Base-by-base conservation (phyloP, 345 rosid genomes). In the Brassica rapa region DNA sequence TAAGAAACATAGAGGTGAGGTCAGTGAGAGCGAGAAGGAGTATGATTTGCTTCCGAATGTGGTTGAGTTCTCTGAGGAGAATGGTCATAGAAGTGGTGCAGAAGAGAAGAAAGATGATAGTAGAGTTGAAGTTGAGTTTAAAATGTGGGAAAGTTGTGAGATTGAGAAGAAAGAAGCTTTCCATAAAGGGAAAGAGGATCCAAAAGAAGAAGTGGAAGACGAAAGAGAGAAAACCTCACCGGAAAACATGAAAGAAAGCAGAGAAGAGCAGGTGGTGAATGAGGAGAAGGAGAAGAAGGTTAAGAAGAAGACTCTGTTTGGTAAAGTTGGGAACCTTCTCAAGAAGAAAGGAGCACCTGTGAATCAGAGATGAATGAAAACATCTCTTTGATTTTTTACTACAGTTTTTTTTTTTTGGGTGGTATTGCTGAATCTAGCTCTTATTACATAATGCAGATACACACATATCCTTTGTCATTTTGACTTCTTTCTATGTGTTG, bases 121-220 rank as follows among this genome's bases (percentile, higher is more conserved):
- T 55, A 51, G 25, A 33, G 87, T 81, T 63, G 56, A 41, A 24
- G 87, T 81, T 63, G 91, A 88, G 5, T 49, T 49, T 72, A 82
- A 96, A 15, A 89, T 89, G 97, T 92, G 98, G 97, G 97, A 94
- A 84, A 91, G 97, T 83, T 90, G 91, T 90, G 84, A 87, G 76
- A 86, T 88, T 62, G 97, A 92, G 76, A 92, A 91, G 95, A 91
- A 91, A 87, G 98, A 94, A 74, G 86, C 78, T 65, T 90, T 89
- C 5, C 90, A 85, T 0, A 91, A 84, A 53, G 85, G 87, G 75
- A 89, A 84, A 55, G 91, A 88, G 77, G 86, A 86, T 12, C 75
- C 83, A 5, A 92, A 89, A 71, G 91, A 90, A 69, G 85, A 74
- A 14, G 3, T 55, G 72, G 32, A 11, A 6, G 64, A 79, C 16